Conservation (phyloP, 2,329 filamentous ascomycete genomes). For the Ampelomyces quisqualis region DNA sequence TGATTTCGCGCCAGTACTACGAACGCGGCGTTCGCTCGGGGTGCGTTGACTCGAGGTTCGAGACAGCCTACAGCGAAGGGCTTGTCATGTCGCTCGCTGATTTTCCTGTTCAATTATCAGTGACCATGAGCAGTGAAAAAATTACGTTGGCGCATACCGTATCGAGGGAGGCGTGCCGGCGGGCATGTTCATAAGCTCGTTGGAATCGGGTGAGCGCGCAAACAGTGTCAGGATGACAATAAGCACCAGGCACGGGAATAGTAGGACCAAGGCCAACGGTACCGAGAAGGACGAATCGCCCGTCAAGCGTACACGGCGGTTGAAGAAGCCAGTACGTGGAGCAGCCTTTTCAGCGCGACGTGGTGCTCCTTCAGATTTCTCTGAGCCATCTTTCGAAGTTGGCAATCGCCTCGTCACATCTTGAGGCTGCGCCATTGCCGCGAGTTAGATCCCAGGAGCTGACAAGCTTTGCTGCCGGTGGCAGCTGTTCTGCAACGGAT, state of each 20-base stretch:
- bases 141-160: constrained; percentile 59
- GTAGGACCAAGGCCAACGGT: constrained; percentile 84
- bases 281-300: constrained; percentile 92
- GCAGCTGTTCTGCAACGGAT: constrained; percentile 16
- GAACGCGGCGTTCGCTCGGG: constrained; percentile 90
- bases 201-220: constrained; percentile 79
- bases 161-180: constrained; percentile 85
- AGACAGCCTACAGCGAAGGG: constrained; percentile 91
- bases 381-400: constrained; percentile 44
- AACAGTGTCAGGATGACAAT: constrained; percentile 88
- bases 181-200: constrained; percentile 81
- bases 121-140: neutral
- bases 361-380: constrained; percentile 48
- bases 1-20: constrained; percentile 95
- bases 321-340: constrained; percentile 73
- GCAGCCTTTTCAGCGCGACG: constrained; percentile 46
- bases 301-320: constrained; percentile 80
- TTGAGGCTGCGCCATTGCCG: neutral
- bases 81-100: constrained; percentile 95
- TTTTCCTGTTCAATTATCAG: constrained; percentile 65
- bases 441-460: neutral
- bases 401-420: constrained; percentile 51
- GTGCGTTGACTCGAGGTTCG: constrained; percentile 71
- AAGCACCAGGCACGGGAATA: constrained; percentile 90
- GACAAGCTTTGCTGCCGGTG: constrained; percentile 6